A percentile compares a stretch with the other conserved stretches of the same genome.
phyloP scores from a whole-genome alignment of 192 early-diverging fungal species.

The Linnemannia exigua region DNA sequence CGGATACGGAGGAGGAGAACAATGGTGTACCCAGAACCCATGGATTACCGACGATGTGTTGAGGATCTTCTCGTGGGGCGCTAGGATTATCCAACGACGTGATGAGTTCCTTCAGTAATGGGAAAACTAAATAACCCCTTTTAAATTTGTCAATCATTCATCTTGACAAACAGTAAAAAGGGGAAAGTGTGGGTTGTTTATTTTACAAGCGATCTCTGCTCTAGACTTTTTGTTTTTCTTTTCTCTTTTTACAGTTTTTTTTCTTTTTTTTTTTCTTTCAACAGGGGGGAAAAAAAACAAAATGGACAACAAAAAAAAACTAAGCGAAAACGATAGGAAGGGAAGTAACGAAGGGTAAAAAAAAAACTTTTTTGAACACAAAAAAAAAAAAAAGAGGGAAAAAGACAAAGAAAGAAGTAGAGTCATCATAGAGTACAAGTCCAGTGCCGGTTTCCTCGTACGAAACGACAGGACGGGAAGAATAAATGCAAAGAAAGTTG shows the following conservation, averaged over 20 bases:
- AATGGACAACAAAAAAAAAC: background rate
- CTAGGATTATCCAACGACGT: background rate
- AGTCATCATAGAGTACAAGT: conserved; percentile 34
- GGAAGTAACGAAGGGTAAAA: background rate
- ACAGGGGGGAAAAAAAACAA: conserved; percentile 4
- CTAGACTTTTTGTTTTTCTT: conserved; percentile 22
- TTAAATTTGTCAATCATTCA: background rate
- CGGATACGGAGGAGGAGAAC: background rate
- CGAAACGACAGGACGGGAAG: background rate
- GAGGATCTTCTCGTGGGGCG: conserved; percentile 8
- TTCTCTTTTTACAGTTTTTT: conserved; percentile 1
- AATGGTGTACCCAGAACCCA: background rate
- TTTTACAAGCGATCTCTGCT: conserved; percentile 11
- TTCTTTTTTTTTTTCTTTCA: conserved; percentile 15
- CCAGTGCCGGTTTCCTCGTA: background rate
- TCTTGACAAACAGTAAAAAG: background rate
- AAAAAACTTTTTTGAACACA: background rate
- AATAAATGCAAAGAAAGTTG: conserved; percentile 18
- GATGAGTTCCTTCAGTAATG: background rate
- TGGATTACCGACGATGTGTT: conserved; percentile 17
- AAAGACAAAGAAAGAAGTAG: conserved; percentile 20
- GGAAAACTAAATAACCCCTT: background rate
- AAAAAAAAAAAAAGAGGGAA: conserved; percentile 1
- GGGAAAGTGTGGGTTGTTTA: background rate
- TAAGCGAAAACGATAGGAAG: background rate